phyloP scores from a whole-genome alignment of 495 filamentous ascomycete genomes.

The Aspergillus campestris region DNA sequence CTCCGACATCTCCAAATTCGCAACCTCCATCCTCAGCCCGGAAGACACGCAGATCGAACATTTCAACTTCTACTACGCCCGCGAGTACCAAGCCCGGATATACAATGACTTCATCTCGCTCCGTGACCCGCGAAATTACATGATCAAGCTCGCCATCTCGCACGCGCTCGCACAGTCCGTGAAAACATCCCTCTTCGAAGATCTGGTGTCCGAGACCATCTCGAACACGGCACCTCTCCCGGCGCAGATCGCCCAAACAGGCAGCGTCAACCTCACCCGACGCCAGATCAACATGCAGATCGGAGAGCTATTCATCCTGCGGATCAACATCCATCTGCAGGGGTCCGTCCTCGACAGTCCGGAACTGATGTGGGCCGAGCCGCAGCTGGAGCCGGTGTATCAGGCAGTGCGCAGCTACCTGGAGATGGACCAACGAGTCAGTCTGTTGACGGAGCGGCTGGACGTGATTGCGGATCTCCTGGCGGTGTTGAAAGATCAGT shows the following conservation, averaged over 20 bases:
- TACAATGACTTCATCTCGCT: slow-evolving; percentile 98
- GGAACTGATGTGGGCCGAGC: slow-evolving; percentile 97
- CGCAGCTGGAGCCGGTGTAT: slow-evolving; percentile 91
- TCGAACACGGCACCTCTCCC: slow-evolving; percentile 83
- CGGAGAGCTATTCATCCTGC: slow-evolving; percentile 90
- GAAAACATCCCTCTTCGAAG: slow-evolving; percentile 94
- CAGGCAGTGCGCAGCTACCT: slow-evolving; percentile 89
- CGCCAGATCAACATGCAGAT: slow-evolving; percentile 97
- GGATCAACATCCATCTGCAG: slow-evolving; percentile 97
- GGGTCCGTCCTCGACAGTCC: slow-evolving; percentile 95
- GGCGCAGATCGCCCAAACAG: slow-evolving; percentile 79
- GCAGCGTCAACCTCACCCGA: slow-evolving; percentile 76
- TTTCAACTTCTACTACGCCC: slow-evolving; percentile 98
- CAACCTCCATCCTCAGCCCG: slow-evolving; percentile 73
- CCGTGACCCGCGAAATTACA: slow-evolving; percentile 87
- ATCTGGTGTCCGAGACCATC: slow-evolving; percentile 88
- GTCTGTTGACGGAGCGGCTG: slow-evolving; percentile 77
- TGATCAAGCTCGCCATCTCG: slow-evolving; percentile 94
- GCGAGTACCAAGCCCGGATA: slow-evolving; percentile 93
- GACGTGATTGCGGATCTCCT: slow-evolving; percentile 92
- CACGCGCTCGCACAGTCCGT: slow-evolving; percentile 93
- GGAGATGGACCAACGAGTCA: slow-evolving; percentile 96
- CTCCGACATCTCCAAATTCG: slow-evolving; percentile 93
- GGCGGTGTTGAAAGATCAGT: slow-evolving; percentile 90
- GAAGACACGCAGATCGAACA: slow-evolving; percentile 92